Evolutionary conservation across 805 yeast species (phyloP).

Genomic region (Yamadazyma sp.): DNA sequence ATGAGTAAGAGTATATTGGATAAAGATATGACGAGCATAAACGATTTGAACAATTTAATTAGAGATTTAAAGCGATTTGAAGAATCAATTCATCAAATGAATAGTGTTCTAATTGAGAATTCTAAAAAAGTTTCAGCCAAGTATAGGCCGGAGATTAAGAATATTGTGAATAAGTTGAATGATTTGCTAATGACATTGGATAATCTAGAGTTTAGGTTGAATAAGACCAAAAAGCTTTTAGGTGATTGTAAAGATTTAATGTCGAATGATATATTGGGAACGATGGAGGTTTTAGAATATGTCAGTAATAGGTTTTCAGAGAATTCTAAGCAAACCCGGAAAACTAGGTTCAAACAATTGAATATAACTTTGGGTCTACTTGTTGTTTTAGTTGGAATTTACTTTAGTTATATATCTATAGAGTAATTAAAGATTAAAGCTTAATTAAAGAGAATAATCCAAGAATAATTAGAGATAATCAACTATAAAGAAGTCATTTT

Average conservation of each 20-base stretch:
- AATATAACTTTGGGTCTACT: slow-evolving; percentile 13
- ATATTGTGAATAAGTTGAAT: slow-evolving; percentile 24
- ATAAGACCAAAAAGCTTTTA: slow-evolving; percentile 20
- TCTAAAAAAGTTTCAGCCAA: slow-evolving; percentile 16
- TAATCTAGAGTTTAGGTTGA: slow-evolving; percentile 24
- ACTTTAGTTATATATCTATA: too few species aligned
- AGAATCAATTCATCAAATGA: slow-evolving; percentile 17
- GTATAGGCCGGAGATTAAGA: slow-evolving; percentile 25
- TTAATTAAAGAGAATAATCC: too few species aligned
- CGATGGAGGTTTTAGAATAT: slow-evolving; percentile 30
- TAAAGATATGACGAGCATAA: slow-evolving; percentile 5
- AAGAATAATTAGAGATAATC: too few species aligned
- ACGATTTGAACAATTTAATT: slow-evolving; percentile 16
- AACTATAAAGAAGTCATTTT: too few species aligned
- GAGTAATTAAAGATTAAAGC: too few species aligned
- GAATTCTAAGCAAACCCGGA: slow-evolving; percentile 22
- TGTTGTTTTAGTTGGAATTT: slow-evolving; percentile 10
- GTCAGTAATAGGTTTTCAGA: slow-evolving; percentile 26
- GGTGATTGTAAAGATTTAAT: slow-evolving; percentile 23
- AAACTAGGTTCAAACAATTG: slow-evolving; percentile 28
- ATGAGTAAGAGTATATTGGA: slow-evolving; percentile 2
- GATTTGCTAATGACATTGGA: slow-evolving; percentile 24
- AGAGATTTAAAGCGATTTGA: slow-evolving; percentile 18
- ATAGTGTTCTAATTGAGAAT: slow-evolving; percentile 16
- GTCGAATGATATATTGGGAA: slow-evolving; percentile 23